These are phyloP conservation scores for Hemileccinum rubropunctum DNA, from an alignment of 768 basidiomycete genomes.

Conservation along the genomic window DNA sequence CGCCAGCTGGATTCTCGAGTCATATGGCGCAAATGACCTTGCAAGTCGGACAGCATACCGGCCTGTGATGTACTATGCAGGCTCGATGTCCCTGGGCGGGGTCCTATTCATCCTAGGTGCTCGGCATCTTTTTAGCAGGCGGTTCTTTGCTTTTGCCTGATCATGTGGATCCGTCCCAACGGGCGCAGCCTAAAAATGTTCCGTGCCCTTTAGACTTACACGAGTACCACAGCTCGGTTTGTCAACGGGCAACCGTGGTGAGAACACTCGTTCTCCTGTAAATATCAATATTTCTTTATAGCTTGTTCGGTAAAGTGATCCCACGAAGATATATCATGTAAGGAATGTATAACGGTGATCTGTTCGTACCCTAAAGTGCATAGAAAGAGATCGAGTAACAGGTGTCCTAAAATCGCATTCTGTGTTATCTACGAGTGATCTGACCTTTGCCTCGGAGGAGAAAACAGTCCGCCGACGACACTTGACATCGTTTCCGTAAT, in stretches of 20 bases:
- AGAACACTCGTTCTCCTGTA: not conserved
- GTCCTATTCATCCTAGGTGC: constrained; percentile 18
- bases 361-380: not conserved
- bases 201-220: not conserved
- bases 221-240: not conserved
- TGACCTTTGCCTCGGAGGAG: constrained; percentile 36
- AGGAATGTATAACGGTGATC: not conserved
- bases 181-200: not conserved
- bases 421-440: constrained; percentile 22
- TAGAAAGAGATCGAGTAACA: not conserved
- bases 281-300: not conserved
- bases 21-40: constrained; percentile 20
- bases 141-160: constrained; percentile 16
- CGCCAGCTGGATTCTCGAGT: constrained; percentile 28
- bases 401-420: not conserved
- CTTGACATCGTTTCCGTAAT: constrained; percentile 77
- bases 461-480: constrained; percentile 75
- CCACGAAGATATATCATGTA: not conserved
- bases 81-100: constrained; percentile 25
- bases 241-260: not conserved
- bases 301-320: not conserved
- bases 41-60: constrained; percentile 23
- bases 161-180: not conserved
- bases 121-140: constrained; percentile 5
- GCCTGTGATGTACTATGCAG: constrained; percentile 32